Evolutionary conservation across 129 eudicot species (phyloP), one percentile per base, ranked within the genome.

Genomic region (Flaveria robusta): DNA sequence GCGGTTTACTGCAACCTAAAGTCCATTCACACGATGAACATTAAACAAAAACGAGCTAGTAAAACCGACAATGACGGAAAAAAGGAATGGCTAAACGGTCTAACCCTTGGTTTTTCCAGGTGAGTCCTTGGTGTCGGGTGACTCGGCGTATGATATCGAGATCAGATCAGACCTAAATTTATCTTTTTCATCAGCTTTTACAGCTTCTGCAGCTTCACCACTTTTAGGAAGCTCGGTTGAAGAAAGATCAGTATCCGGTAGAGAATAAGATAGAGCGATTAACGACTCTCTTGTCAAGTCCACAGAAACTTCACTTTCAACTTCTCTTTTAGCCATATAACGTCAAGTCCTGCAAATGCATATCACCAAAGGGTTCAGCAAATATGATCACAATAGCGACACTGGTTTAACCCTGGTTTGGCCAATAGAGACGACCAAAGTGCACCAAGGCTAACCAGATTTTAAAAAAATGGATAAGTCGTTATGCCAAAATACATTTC

Each of bases 241-340:
- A 54, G 65, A 55, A 66, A 66, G 19, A 66, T 20, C 56, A 7
- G 75, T 77, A 5, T 81, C 88, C 1, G 96, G 98, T 78, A 81
- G 27, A 16, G 82, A 65, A 75, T 87, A 86, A 23, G 96, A 83
- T 20, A 92, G 54, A 31, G 96, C 96, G 54, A 89, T 92, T 50
- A 89, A 84, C 4, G 96, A 89, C 86, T 92, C 97, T 59, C 93
- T 86, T 73, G 93, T 77, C 81, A 78, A 20, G 55, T 92, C 92
- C 74, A 76, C 87, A 26, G 83, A 76, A 76, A 77, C 77, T 70
- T 88, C 93, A 83, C 83, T 83, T 76, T 81, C 83, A 47, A 79
- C 66, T 66, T 77, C 82, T 76, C 79, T 82, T 77, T 77, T 83
- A 82, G 88, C 97, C 93, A 91, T 91, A 85, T 65, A 85, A 81